phyloP scores from a whole-genome alignment of 331 rosid genomes.

The Arachis monticola region DNA sequence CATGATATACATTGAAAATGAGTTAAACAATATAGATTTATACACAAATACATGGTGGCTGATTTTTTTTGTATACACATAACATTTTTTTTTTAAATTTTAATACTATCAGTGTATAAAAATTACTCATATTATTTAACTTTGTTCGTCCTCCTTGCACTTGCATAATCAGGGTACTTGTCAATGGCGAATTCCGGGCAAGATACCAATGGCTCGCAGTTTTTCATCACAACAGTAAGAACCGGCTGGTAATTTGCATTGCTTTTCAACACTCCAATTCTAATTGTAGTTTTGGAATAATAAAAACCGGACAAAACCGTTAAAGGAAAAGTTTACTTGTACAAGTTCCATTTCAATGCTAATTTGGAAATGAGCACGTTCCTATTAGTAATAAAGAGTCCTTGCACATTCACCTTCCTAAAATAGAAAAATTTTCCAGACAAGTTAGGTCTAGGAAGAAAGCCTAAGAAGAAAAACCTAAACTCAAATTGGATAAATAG shows the following conservation, averaged over 20 bases:
- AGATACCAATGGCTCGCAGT: conserved; percentile 92
- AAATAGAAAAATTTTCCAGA: neutral
- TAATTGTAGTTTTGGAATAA: neutral
- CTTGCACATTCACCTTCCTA: conserved; percentile 6
- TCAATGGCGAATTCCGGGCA: conserved; percentile 92
- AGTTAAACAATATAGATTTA: no score
- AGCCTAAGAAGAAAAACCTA: neutral
- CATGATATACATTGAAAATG: no score
- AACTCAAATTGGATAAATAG: neutral
- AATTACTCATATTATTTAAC: conserved; percentile 20
- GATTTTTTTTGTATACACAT: no score
- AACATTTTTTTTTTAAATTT: no score
- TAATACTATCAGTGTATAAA: no score
- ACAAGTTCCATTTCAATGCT: conserved; percentile 25
- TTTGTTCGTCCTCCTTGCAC: neutral
- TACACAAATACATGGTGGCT: no score
- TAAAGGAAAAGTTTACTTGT: conserved; percentile 16
- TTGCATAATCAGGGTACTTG: conserved; percentile 61
- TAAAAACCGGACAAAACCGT: neutral
- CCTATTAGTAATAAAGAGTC: conserved; percentile 16
- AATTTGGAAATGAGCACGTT: conserved; percentile 34
- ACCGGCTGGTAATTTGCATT: conserved; percentile 67
- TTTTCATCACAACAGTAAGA: conserved; percentile 83
- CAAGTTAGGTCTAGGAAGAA: neutral
- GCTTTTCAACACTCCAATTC: neutral